Conservation (phyloP, 2,329 filamentous ascomycete species). For the Elsinoe fawcettii region DNA sequence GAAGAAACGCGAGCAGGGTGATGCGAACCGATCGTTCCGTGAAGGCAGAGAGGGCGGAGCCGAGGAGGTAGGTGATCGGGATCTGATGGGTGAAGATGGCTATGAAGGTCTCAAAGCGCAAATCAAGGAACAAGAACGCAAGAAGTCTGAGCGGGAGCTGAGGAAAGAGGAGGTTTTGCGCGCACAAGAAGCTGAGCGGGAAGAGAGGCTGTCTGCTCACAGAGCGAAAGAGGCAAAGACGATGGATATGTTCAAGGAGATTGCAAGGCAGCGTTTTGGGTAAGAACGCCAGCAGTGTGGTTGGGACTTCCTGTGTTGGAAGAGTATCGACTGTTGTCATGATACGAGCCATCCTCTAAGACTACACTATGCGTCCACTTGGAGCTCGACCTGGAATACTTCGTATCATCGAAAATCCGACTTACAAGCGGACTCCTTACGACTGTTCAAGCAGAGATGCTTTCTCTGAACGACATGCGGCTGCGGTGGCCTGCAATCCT, state of each 20-base stretch:
- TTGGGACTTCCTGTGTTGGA: too few relatives aligned
- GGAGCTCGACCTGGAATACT: too few relatives aligned
- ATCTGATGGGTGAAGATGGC: slow-evolving; percentile 68
- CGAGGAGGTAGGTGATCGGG: slow-evolving; percentile 60
- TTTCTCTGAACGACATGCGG: too few relatives aligned
- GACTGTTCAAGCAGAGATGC: too few relatives aligned
- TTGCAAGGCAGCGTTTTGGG: slow-evolving; percentile 75
- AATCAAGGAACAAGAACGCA: slow-evolving; percentile 57
- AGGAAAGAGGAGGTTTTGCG: slow-evolving; percentile 71
- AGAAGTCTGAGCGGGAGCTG: slow-evolving; percentile 78
- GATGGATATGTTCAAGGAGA: slow-evolving; percentile 68
- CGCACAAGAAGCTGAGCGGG: slow-evolving; percentile 68
- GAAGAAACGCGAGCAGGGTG: slow-evolving; percentile 67
- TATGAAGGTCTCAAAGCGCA: slow-evolving; percentile 59
- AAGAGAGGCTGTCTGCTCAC: slow-evolving; percentile 64
- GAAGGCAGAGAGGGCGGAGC: slow-evolving; percentile 56
- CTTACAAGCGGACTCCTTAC: too few relatives aligned
- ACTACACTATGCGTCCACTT: too few relatives aligned
- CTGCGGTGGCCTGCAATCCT: too few relatives aligned
- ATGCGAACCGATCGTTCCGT: slow-evolving; percentile 65
- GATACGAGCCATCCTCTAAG: too few relatives aligned
- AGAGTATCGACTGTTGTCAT: too few relatives aligned
- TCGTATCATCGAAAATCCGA: too few relatives aligned
- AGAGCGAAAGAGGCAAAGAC: slow-evolving; percentile 74
- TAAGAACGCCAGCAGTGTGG: slow-evolving; percentile 28